Percentiles rank a stretch among this genome's conserved stretches.
phyloP scores from a whole-genome alignment of 106 monocot genomes.

The Platanthera guangdongensis region DNA sequence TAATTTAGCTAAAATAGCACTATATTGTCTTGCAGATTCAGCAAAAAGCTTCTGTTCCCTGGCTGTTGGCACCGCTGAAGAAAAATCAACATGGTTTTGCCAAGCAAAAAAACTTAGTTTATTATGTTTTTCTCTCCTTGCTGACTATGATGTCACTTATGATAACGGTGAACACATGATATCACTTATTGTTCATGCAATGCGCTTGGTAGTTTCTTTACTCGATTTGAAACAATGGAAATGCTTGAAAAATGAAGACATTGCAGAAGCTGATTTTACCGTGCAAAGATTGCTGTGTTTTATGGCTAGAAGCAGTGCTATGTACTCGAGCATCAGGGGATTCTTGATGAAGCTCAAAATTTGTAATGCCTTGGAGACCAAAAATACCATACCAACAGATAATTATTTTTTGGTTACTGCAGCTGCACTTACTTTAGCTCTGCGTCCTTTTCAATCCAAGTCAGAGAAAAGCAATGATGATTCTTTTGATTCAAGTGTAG shows the following conservation, averaged over 20 bases:
- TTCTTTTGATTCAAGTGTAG: conserved; percentile 20
- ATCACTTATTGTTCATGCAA: conserved; percentile 44
- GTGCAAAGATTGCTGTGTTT: conserved; percentile 46
- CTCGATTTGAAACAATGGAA: conserved; percentile 75
- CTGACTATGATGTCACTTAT: conserved; percentile 35
- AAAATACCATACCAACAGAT: conserved; percentile 16
- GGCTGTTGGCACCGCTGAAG: conserved; percentile 49
- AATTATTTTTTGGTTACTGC: conserved; percentile 67
- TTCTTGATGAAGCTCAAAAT: conserved; percentile 38
- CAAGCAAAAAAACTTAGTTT: conserved; percentile 58
- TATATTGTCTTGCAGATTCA: conserved; percentile 35
- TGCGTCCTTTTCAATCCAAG: conserved; percentile 60
- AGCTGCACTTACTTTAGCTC: conserved; percentile 67
- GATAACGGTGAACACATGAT: conserved; percentile 28
- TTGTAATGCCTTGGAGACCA: conserved; percentile 23
- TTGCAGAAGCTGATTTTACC: conserved; percentile 27
- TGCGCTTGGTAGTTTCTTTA: conserved; percentile 55
- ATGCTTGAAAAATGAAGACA: conserved; percentile 29
- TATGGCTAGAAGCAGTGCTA: conserved; percentile 36
- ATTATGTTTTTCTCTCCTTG: conserved; percentile 66
- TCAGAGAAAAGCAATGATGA: conserved; percentile 15
- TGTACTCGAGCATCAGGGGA: conserved; percentile 48
- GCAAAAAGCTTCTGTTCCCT: conserved; percentile 64
- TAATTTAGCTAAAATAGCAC: neutral
- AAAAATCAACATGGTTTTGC: conserved; percentile 73